Conservation (phyloP, 1,284 basidiomycete genomes). For the Irpex sp. region DNA sequence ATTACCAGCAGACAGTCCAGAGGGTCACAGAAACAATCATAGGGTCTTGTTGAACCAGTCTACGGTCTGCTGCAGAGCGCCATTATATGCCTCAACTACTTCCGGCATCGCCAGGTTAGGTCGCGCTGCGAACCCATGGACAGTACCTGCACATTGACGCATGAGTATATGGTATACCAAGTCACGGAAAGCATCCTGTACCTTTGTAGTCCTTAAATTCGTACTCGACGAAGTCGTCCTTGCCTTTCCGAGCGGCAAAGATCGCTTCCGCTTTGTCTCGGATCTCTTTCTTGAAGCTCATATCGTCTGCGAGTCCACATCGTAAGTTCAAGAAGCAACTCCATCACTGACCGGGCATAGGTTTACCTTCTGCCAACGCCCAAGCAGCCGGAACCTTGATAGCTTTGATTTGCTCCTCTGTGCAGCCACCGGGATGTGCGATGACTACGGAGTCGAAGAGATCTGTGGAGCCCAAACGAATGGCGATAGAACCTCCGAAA, state of each 20-base stretch:
- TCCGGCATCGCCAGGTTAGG: conserved; percentile 48
- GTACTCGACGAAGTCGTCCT: conserved; percentile 52
- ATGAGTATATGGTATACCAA: background rate
- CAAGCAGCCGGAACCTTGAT: conserved; percentile 63
- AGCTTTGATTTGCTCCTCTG: conserved; percentile 44
- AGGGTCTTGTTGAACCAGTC: conserved; percentile 44
- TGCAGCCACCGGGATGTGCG: conserved; percentile 60
- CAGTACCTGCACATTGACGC: conserved; percentile 40
- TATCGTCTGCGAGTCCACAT: conserved; percentile 51
- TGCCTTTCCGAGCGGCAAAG: conserved; percentile 52
- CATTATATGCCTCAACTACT: conserved; percentile 51
- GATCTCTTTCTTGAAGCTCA: conserved; percentile 46
- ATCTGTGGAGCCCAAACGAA: conserved; percentile 48
- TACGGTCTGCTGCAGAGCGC: conserved; percentile 41
- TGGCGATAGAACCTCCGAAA: conserved; percentile 59
- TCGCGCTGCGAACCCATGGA: conserved; percentile 55
- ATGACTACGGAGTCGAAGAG: conserved; percentile 60
- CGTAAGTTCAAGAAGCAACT: conserved; percentile 3
- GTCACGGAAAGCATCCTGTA: conserved; percentile 25
- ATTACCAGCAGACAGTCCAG: too few relatives aligned
- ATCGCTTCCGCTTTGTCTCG: conserved; percentile 51
- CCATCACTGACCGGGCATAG: background rate
- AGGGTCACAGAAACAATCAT: background rate
- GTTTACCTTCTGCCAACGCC: conserved; percentile 63
- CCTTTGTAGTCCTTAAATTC: conserved; percentile 68